These are phyloP conservation scores for Tetrapisispora taiwanensis DNA, from an alignment of 805 yeast genomes.

Conservation along the genomic window DNA sequence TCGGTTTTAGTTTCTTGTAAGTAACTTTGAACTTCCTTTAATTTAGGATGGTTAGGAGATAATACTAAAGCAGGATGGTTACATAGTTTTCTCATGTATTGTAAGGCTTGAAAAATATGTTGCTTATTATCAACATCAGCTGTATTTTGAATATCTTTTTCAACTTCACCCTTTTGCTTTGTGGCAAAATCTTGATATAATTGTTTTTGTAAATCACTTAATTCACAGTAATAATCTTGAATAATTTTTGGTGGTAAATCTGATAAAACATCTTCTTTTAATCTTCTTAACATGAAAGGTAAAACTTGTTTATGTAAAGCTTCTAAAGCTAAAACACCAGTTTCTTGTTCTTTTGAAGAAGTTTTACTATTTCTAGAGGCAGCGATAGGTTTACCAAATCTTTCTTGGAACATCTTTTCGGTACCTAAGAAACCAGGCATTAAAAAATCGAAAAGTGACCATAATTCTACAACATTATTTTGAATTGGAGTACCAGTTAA, in stretches of 20 bases:
- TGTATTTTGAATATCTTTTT: constrained; percentile 46
- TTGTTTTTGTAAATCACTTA: constrained; percentile 81
- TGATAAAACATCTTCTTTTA: constrained; percentile 90
- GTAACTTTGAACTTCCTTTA: constrained; percentile 51
- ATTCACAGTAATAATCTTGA: constrained; percentile 95
- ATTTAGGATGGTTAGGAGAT: constrained; percentile 75
- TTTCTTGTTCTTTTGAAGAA: constrained; percentile 87
- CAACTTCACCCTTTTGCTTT: constrained; percentile 67
- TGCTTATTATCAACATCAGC: constrained; percentile 53
- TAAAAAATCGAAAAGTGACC: constrained; percentile 95
- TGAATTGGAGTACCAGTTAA: constrained; percentile 97
- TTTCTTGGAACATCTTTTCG: constrained; percentile 85
- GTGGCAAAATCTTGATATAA: constrained; percentile 82
- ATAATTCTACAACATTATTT: constrained; percentile 87
- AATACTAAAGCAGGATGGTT: constrained; percentile 92
- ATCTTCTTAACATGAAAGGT: constrained; percentile 91
- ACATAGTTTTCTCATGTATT: constrained; percentile 93
- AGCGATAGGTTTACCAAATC: constrained; percentile 96
- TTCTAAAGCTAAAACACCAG: constrained; percentile 92
- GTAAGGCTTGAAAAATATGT: constrained; percentile 94
- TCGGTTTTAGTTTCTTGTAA: constrained; percentile 49
- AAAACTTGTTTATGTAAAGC: constrained; percentile 92
- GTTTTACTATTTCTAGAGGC: constrained; percentile 85
- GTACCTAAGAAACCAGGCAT: constrained; percentile 99
- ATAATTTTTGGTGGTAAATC: constrained; percentile 97